phyloP scores from a whole-genome alignment of 352 stramenopile species.

The Pythium sukuiense region DNA sequence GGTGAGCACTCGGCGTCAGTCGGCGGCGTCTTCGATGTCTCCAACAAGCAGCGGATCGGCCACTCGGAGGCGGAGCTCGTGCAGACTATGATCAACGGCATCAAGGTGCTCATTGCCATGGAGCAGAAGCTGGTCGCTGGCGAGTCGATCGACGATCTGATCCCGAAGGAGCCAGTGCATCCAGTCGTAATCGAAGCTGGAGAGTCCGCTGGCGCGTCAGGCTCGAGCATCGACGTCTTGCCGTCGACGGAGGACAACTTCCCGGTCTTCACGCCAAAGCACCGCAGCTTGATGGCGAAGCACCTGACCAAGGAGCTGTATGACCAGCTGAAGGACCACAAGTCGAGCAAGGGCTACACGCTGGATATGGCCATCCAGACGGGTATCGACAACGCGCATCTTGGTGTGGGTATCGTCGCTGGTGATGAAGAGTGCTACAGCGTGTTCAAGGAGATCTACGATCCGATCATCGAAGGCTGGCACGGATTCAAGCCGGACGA shows the following conservation, averaged over 20 bases:
- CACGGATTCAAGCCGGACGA: constrained; percentile 82
- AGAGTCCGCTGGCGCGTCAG: constrained; percentile 32
- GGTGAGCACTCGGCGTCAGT: constrained; percentile 88
- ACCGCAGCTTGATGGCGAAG: constrained; percentile 88
- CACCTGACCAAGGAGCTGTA: constrained; percentile 80
- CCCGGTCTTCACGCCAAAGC: constrained; percentile 78
- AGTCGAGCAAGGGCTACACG: constrained; percentile 78
- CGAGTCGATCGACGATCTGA: constrained; percentile 64
- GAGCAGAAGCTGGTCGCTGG: constrained; percentile 84
- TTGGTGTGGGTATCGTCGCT: constrained; percentile 82
- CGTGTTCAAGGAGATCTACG: constrained; percentile 82
- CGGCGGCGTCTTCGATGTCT: constrained; percentile 87
- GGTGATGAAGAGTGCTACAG: constrained; percentile 85
- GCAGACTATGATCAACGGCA: constrained; percentile 85
- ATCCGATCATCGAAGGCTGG: constrained; percentile 87
- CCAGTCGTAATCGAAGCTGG: constrained; percentile 69
- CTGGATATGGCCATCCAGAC: constrained; percentile 87
- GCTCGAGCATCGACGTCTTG: constrained; percentile 53
- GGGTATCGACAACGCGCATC: constrained; percentile 77
- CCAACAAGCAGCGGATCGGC: constrained; percentile 85
- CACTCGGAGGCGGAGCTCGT: constrained; percentile 91
- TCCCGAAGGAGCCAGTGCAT: constrained; percentile 53
- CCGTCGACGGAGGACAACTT: constrained; percentile 72
- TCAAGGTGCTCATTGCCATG: constrained; percentile 85
- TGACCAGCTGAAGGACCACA: constrained; percentile 72